Conservation (phyloP, 345 rosid species). For the Sisymbrium irio region DNA sequence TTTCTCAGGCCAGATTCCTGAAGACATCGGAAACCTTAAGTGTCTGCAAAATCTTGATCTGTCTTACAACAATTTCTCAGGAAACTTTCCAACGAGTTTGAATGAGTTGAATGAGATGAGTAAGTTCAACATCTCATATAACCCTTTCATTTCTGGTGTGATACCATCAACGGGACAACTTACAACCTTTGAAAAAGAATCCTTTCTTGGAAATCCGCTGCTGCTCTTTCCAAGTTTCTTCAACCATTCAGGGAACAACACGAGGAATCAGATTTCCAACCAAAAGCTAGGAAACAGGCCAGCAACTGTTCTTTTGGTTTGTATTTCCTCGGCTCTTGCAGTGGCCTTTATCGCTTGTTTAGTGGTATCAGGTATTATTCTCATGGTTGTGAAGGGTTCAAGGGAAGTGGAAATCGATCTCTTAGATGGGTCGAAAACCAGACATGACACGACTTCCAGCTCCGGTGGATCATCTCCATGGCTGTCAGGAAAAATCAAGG, state of each 20-base stretch:
- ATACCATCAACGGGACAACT: slow-evolving; percentile 77
- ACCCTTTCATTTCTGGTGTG: slow-evolving; percentile 62
- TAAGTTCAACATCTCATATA: slow-evolving; percentile 86
- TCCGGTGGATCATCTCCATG: slow-evolving; percentile 76
- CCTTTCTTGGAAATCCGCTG: slow-evolving; percentile 74
- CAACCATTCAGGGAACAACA: slow-evolving; percentile 22
- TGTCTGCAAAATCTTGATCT: slow-evolving; percentile 82
- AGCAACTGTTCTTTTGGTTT: slow-evolving; percentile 32
- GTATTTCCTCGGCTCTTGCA: slow-evolving; percentile 42
- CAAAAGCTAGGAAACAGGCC: slow-evolving; percentile 23
- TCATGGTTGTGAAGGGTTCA: slow-evolving; percentile 43
- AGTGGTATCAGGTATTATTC: slow-evolving; percentile 41
- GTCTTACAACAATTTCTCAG: slow-evolving; percentile 82
- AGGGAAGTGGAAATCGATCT: slow-evolving; percentile 42
- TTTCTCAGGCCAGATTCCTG: slow-evolving; percentile 68
- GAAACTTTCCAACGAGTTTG: slow-evolving; percentile 63
- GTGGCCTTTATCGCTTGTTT: slow-evolving; percentile 46
- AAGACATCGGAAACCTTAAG: slow-evolving; percentile 53
- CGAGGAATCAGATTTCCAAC: background rate
- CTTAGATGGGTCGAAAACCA: slow-evolving; percentile 46
- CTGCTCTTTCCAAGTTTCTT: slow-evolving; percentile 55
- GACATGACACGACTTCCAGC: slow-evolving; percentile 51
- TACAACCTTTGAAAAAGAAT: slow-evolving; percentile 64
- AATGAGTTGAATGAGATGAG: slow-evolving; percentile 54
- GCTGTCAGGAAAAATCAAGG: slow-evolving; percentile 65